Base-by-base conservation (phyloP, 2,329 filamentous ascomycete species). In the Penicillium rolfsii region DNA sequence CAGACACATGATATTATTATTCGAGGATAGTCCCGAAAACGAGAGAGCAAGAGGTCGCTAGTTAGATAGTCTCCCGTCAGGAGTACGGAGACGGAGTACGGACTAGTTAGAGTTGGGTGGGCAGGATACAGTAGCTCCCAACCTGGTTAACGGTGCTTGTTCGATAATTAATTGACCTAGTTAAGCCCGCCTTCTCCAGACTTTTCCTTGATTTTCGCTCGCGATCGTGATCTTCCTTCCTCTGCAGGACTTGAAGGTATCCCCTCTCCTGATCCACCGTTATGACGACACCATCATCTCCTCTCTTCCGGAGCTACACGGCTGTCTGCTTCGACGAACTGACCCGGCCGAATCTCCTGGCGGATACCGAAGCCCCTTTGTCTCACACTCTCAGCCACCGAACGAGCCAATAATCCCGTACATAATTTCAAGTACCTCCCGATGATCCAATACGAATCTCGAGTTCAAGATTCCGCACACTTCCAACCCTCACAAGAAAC, bases 181-280 rank as follows among this genome's bases (percentile, higher is more conserved):
- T 6, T 24, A 24, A 43, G 55, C 46, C 46, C 55, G 22, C 22
- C 46, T 30, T 11, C n/a, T 14, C 36, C 28, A 33, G 33, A 30
- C 19, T 52, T 59, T 35, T 40, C 58, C 45, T 6, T 46, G 43
- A 16, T 16, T 46, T 24, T 46, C 28, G 43, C 57, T 58, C 43
- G 55, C 54, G 60, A 57, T 61, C 45, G 38, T 58, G 62, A 63
- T 62, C 62, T 11, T 45, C 24, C 6, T 36, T 36, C 11, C 35
- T 55, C 30, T 60, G 50, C 30, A 5, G 26, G 43, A 41, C 55
- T 58, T 59, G 14, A 33, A 55, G 14, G 45, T 28, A 26, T 36
- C 24, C 40, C 40, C 55, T 26, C 38, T 36, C 53, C 30, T 11
- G 16, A 35, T 35, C 24, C 30, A 46, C 55, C 54, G 58, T 65